These are phyloP conservation scores for Lentinula raphanica DNA, from an alignment of 768 basidiomycete genomes.

Conservation along the genomic window DNA sequence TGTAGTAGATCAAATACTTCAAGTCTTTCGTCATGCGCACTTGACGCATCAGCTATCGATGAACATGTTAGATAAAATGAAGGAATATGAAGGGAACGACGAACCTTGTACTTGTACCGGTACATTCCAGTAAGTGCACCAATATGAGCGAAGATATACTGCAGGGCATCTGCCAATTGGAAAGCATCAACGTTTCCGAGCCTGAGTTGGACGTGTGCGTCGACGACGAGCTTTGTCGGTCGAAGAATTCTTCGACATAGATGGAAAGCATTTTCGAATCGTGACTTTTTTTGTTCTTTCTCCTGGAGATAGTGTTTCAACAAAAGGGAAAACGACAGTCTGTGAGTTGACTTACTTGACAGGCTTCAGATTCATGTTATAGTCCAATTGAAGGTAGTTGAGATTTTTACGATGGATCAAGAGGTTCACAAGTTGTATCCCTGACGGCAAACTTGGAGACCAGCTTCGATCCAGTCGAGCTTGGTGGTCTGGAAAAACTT, in stretches of 20 bases:
- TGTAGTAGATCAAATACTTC: conserved; percentile 97
- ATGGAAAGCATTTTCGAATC: conserved; percentile 99
- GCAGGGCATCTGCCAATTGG: conserved; percentile 96
- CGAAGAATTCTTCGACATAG: conserved; percentile 96
- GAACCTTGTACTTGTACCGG: conserved; percentile 97
- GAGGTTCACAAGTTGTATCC: conserved; percentile 99
- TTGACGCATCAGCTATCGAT: conserved; percentile 86
- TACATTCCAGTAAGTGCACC: conserved; percentile 99
- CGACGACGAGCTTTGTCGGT: conserved; percentile 96
- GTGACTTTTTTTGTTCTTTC: conserved; percentile 99
- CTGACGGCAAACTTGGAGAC: conserved; percentile 95
- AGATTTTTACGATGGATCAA: conserved; percentile 95
- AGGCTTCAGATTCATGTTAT: conserved; percentile 98
- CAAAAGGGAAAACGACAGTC: not conserved
- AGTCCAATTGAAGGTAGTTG: conserved; percentile 93
- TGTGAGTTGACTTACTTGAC: conserved; percentile 52
- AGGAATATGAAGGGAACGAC: conserved; percentile 8
- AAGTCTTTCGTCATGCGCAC: conserved; percentile 99
- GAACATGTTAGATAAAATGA: conserved; percentile 1
- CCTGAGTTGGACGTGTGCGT: conserved; percentile 97
- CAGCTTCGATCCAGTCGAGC: conserved; percentile 98
- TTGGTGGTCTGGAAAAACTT: conserved; percentile 99
- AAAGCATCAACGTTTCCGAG: conserved; percentile 98
- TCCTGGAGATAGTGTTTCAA: conserved; percentile 45
- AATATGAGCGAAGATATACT: conserved; percentile 96